These are phyloP conservation scores for Coniophora puteana DNA, from an alignment of 1,284 basidiomycete genomes.

Conservation along the genomic window DNA sequence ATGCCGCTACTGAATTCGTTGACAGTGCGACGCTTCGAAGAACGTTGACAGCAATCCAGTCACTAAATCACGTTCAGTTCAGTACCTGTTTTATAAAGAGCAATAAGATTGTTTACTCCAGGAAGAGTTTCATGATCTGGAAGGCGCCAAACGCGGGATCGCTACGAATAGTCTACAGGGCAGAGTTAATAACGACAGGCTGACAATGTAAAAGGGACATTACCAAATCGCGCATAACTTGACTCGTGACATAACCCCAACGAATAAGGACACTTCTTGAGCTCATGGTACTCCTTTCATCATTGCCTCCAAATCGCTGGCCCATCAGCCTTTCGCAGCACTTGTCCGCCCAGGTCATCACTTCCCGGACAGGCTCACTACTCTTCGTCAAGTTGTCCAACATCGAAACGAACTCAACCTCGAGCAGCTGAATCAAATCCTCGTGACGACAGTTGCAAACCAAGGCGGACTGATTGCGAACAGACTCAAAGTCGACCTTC, in stretches of 20 bases:
- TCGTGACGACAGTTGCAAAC: slow-evolving; percentile 90
- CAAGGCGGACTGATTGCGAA: slow-evolving; percentile 85
- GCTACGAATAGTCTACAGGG: slow-evolving; percentile 73
- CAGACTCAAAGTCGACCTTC: slow-evolving; percentile 85
- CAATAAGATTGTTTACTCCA: slow-evolving; percentile 57
- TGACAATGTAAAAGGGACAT: slow-evolving; percentile 25
- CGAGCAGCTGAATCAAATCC: slow-evolving; percentile 77
- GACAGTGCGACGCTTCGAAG: slow-evolving; percentile 81
- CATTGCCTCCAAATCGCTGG: slow-evolving; percentile 48
- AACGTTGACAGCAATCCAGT: slow-evolving; percentile 88
- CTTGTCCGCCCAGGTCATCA: slow-evolving; percentile 87
- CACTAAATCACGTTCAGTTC: slow-evolving; percentile 41
- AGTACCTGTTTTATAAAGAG: slow-evolving; percentile 6
- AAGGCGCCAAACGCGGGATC: slow-evolving; percentile 88
- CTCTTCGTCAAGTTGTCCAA: slow-evolving; percentile 70
- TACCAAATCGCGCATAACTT: slow-evolving; percentile 84
- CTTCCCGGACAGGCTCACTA: slow-evolving; percentile 77
- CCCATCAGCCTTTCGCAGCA: slow-evolving; percentile 83
- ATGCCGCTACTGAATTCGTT: slow-evolving; percentile 84
- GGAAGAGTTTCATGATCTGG: slow-evolving; percentile 85
- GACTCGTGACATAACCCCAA: slow-evolving; percentile 89
- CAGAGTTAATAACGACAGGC: slow-evolving; percentile 7
- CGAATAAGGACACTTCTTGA: slow-evolving; percentile 82
- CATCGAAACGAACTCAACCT: slow-evolving; percentile 79
- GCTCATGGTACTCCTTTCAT: slow-evolving; percentile 79